Evolutionary conservation across 2,329 filamentous ascomycete genomes (phyloP), one percentile per base, ranked within the genome.

Genomic region (Dissoconium aciculare): DNA sequence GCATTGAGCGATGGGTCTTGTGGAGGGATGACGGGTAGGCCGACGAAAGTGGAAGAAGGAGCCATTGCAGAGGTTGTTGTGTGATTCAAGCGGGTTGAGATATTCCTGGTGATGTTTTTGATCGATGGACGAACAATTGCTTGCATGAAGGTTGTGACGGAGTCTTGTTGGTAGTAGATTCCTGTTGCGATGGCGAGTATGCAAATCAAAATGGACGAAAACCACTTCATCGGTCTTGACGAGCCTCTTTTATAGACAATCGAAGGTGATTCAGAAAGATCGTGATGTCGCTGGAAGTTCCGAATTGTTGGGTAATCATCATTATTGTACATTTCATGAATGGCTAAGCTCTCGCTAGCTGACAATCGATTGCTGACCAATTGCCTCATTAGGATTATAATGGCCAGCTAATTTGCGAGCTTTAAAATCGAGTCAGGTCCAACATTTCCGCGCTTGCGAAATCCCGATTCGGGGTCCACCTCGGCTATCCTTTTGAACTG

Each of bases 1-100:
- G 63, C 58, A 32, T 57, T 56, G 28, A 58, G 49, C 9, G 53
- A 55, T 8, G 55, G 55, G 41, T 58, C 54, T 15, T 48, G 38
- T 12, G 58, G 55, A n/a, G 59, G 52, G 17, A 64, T 61, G 44
- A 65, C 60, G 11, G 62, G 60, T n/a, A 66, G 50, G 30, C 62
- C 63, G 24, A 53, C 53, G 44, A 66, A 66, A 27, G 49, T 46
- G 2, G 43, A 45, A 11, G 41, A 30, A 5, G 47, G 39, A 30
- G 44, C 37, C 47, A 52, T 50, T 21, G 44, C 40, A 10, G 46
- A 45, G 30, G 48, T 47, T n/a, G n/a, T n/a, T 30, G 44, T 44
- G 25, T 37, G 41, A 19, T 46, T 50, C 17, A 49, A 46, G 46
- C 54, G 55, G 21, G 40, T 42, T 31, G 36, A 36, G 27, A 49